phyloP scores from a whole-genome alignment of 805 yeast genomes.

The Peterozyma xylosa region DNA sequence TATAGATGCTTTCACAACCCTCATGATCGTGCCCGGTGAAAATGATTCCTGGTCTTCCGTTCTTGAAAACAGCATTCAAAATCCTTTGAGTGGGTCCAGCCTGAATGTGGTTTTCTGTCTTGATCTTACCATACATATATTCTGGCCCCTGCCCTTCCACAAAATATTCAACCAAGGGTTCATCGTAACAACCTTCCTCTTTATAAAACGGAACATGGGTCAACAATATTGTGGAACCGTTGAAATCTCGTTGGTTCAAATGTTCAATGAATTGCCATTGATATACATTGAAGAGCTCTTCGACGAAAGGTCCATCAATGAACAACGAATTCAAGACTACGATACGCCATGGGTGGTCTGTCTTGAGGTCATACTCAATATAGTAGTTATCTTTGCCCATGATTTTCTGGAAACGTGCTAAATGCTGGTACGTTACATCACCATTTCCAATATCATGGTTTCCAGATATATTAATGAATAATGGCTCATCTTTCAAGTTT shows the following conservation, averaged over 20 bases:
- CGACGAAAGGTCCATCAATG: constrained; percentile 85
- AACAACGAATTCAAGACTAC: constrained; percentile 83
- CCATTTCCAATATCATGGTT: constrained; percentile 98
- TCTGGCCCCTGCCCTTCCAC: constrained; percentile 45
- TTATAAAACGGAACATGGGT: constrained; percentile 91
- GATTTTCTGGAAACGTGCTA: constrained; percentile 63
- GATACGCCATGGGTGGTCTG: constrained; percentile 73
- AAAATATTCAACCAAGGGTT: constrained; percentile 65
- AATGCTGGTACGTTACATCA: constrained; percentile 87
- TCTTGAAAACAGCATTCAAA: constrained; percentile 63
- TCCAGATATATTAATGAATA: constrained; percentile 81
- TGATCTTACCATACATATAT: constrained; percentile 59
- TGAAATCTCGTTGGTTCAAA: constrained; percentile 45
- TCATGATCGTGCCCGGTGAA: constrained; percentile 95
- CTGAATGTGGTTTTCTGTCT: constrained; percentile 83
- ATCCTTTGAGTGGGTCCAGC: constrained; percentile 60
- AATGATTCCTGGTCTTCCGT: constrained; percentile 65
- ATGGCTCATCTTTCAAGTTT: constrained; percentile 41
- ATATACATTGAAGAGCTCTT: constrained; percentile 56
- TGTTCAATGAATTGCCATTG: constrained; percentile 71
- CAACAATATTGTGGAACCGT: constrained; percentile 74
- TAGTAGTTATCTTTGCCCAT: constrained; percentile 87
- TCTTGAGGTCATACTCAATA: constrained; percentile 57
- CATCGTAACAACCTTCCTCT: constrained; percentile 79
- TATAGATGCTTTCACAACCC: constrained; percentile 76